phyloP scores from a whole-genome alignment of 208 protist species.

The Herpetomonas tarakana region DNA sequence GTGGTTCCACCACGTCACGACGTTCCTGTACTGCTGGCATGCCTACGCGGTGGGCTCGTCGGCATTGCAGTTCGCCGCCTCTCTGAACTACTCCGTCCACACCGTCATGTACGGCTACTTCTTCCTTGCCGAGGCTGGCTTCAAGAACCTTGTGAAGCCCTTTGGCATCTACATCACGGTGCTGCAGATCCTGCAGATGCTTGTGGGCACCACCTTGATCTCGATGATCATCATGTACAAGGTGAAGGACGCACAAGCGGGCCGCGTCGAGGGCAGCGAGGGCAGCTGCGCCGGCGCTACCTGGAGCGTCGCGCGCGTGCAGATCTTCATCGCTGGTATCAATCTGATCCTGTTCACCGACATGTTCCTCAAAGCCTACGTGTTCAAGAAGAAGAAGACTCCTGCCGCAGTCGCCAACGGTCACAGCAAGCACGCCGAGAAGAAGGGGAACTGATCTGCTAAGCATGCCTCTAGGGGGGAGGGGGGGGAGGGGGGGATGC shows the following conservation, averaged over 20 bases:
- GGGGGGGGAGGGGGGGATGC: no score
- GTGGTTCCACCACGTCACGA: slow-evolving; percentile 92
- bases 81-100: slow-evolving; percentile 94
- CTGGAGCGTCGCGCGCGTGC: slow-evolving; percentile 47
- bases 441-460: neutral
- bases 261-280: slow-evolving; percentile 7
- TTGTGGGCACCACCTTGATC: slow-evolving; percentile 51
- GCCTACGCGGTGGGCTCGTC: slow-evolving; percentile 54
- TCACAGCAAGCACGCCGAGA: neutral
- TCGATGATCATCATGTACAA: slow-evolving; percentile 34
- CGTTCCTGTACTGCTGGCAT: slow-evolving; percentile 89
- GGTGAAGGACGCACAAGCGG: slow-evolving; percentile 23
- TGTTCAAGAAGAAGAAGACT: slow-evolving; percentile 40
- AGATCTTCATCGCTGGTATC: slow-evolving; percentile 87
- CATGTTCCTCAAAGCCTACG: slow-evolving; percentile 85
- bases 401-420: slow-evolving; percentile 6
- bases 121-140: slow-evolving; percentile 55
- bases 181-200: slow-evolving; percentile 91
- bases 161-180: slow-evolving; percentile 84
- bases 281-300: slow-evolving; percentile 59
- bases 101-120: slow-evolving; percentile 96
- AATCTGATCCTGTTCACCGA: slow-evolving; percentile 90
- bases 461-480: no score
- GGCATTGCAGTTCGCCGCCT: slow-evolving; percentile 72
- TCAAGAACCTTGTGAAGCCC: slow-evolving; percentile 51